Percentiles rank a stretch among this genome's conserved stretches.
These are phyloP conservation scores for Microthlaspi erraticum DNA, from an alignment of 345 rosid species.

Conservation along the genomic window DNA sequence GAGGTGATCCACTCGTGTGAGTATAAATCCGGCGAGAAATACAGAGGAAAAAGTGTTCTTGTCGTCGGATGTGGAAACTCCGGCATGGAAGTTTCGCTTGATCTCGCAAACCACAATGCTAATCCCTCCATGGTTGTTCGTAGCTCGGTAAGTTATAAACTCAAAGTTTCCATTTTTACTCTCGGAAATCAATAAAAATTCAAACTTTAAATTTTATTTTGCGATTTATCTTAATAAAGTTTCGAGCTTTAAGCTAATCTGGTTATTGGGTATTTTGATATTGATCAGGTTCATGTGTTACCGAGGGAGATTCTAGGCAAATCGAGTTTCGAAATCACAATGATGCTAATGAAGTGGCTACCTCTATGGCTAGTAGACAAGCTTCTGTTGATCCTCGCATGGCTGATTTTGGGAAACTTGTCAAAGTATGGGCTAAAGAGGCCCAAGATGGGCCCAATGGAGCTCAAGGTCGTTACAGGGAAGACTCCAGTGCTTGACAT, in stretches of 20 bases:
- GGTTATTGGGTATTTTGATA: background rate
- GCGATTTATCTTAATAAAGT: background rate
- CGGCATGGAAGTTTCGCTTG: slow-evolving; percentile 96
- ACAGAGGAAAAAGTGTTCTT: slow-evolving; percentile 66
- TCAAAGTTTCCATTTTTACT: background rate
- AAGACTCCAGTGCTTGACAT: slow-evolving; percentile 84
- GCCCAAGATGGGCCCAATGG: slow-evolving; percentile 71
- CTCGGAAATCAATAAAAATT: background rate
- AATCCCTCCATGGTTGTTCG: slow-evolving; percentile 83
- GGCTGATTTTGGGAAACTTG: slow-evolving; percentile 62
- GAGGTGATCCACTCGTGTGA: slow-evolving; percentile 70
- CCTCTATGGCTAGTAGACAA: slow-evolving; percentile 83
- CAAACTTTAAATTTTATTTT: background rate
- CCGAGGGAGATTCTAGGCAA: slow-evolving; percentile 68
- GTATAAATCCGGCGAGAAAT: slow-evolving; percentile 83
- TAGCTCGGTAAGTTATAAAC: slow-evolving; percentile 66
- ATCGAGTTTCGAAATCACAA: slow-evolving; percentile 63
- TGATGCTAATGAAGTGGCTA: slow-evolving; percentile 69
- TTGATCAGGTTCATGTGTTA: slow-evolving; percentile 65
- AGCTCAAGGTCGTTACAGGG: slow-evolving; percentile 63
- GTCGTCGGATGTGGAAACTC: slow-evolving; percentile 98
- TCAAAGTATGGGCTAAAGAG: slow-evolving; percentile 64
- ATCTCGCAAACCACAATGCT: slow-evolving; percentile 79
- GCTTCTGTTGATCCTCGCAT: slow-evolving; percentile 56
- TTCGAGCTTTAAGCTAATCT: slow-evolving; percentile 2